Evolutionary conservation across 2,329 filamentous ascomycete genomes (phyloP), one percentile per base, ranked within the genome.

Genomic region (Leptographium lundbergii): DNA sequence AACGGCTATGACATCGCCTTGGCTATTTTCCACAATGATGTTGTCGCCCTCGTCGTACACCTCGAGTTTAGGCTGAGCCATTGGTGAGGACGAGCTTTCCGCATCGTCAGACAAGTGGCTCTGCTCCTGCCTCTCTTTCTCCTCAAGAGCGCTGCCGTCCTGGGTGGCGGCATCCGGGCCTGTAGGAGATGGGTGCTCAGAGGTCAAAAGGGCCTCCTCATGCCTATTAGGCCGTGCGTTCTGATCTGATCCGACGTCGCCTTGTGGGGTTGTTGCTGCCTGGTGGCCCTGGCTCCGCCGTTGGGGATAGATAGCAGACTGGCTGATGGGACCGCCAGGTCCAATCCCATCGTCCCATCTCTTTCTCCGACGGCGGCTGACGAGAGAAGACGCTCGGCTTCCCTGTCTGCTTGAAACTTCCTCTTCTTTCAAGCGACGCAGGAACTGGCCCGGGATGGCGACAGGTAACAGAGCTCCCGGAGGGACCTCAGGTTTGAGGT

Each of bases 261-360:
- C 27, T 7, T 24, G 59, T 4, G 51, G 6, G 22, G 39, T 4
- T 17, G 27, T 1, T 27, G 50, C 5, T 7, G 39, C 17, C 36
- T 48, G 54, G 6, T 45, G 32, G 9, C 27, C 27, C 17, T 27
- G 32, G 6, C 17, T 14, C 2, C 72, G 74, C 14, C 77, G 75
- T 60, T 76, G 74, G 2, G 94, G 94, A 64, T 82, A 85, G 65
- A 97, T 96, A 27, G 94, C 94, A 42, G 92, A 96, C 67, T 95
- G 85, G 61, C 82, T 88, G 65, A 97, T 87, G 3, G 91, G 94
- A 0, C 94, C 94, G 62, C 94, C 94, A 3, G 88, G 86, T 2
- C 85, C 88, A 65, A 82, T 80, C n/a, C 81, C 85, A 61, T 82
- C 81, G 63, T 89, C 86, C 77, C 82, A 86, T 69, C 79, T 85